These are phyloP conservation scores for Exsudoporus frostii DNA, from an alignment of 768 basidiomycete genomes.

Conservation along the genomic window DNA sequence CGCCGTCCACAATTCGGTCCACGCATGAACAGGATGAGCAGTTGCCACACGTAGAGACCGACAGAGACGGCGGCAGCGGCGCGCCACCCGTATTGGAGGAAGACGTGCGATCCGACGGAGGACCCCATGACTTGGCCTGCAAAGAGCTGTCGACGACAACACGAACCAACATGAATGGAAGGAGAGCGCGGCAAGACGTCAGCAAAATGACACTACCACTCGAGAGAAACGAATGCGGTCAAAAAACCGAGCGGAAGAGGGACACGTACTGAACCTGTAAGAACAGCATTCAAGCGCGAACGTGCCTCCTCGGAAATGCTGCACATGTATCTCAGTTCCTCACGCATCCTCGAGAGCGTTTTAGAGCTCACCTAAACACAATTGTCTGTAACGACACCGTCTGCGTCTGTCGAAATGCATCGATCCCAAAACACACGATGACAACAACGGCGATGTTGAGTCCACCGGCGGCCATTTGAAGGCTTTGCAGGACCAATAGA, in stretches of 20 bases:
- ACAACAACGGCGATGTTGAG: slow-evolving; percentile 37
- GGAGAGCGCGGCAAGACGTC: background rate
- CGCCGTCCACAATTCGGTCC: slow-evolving; percentile 37
- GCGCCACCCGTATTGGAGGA: slow-evolving; percentile 40
- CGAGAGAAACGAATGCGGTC: background rate
- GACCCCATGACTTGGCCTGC: slow-evolving; percentile 44
- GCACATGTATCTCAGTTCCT: background rate
- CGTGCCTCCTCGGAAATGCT: slow-evolving; percentile 30
- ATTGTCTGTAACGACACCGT: slow-evolving; percentile 35
- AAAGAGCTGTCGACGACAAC: slow-evolving; percentile 20
- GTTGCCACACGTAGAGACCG: slow-evolving; percentile 33
- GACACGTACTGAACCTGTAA: slow-evolving; percentile 26
- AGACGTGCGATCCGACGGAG: slow-evolving; percentile 39
- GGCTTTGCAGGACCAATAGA: slow-evolving; percentile 26
- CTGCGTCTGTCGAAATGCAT: slow-evolving; percentile 39
- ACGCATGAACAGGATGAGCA: slow-evolving; percentile 35
- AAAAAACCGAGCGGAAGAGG: background rate
- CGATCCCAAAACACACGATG: slow-evolving; percentile 40
- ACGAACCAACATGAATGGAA: background rate
- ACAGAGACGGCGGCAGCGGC: slow-evolving; percentile 32
- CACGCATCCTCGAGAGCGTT: background rate
- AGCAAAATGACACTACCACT: background rate
- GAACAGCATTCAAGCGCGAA: slow-evolving; percentile 30
- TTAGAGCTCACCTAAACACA: slow-evolving; percentile 22
- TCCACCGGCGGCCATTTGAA: slow-evolving; percentile 39